These are phyloP conservation scores for Agrostemma githago DNA, from an alignment of 148 eudicot species.

Conservation along the genomic window DNA sequence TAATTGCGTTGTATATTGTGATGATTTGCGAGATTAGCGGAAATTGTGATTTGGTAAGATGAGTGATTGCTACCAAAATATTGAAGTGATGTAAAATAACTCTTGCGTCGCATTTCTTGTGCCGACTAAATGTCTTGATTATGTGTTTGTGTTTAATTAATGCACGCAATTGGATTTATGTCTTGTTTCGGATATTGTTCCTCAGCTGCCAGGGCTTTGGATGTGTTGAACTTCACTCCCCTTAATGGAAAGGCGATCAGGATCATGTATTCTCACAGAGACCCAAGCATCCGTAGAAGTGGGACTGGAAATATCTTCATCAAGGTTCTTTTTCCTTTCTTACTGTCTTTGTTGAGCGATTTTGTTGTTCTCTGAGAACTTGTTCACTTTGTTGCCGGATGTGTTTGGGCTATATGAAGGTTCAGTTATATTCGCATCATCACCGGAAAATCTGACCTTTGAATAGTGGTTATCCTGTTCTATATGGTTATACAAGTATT, in stretches of 20 bases:
- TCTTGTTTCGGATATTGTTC: not conserved
- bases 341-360: not conserved
- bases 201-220: constrained; percentile 51
- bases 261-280: constrained; percentile 42
- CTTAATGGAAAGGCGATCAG: constrained; percentile 44
- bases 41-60: too few species aligned
- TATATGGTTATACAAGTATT: too few species aligned
- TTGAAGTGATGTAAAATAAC: too few species aligned
- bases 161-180: not conserved
- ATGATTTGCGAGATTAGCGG: too few species aligned
- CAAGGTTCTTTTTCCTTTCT: constrained; percentile 26
- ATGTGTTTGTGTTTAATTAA: too few species aligned
- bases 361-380: not conserved
- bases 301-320: constrained; percentile 45
- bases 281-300: constrained; percentile 39
- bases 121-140: too few species aligned
- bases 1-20: too few species aligned
- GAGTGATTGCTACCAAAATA: too few species aligned
- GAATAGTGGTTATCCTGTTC: not conserved
- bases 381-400: not conserved
- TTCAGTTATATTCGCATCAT: not conserved
- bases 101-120: too few species aligned
- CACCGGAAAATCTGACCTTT: not conserved
- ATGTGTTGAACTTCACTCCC: constrained; percentile 48
- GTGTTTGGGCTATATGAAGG: not conserved